A percentile compares a stretch with the other conserved stretches of the same genome.
These are phyloP conservation scores for Neltuma alba DNA, from an alignment of 306 rosid genomes.

Conservation along the genomic window DNA sequence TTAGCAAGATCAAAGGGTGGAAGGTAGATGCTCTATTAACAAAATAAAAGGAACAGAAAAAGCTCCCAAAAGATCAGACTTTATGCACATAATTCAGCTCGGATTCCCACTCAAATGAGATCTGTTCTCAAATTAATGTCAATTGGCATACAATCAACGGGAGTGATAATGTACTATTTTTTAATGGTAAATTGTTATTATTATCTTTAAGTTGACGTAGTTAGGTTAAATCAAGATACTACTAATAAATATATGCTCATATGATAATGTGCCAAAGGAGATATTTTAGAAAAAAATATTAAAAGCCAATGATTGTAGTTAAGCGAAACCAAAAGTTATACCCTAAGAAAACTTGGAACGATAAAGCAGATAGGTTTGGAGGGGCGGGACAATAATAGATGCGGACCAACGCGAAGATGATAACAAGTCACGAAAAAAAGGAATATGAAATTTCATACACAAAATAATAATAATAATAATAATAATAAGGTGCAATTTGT, in stretches of 20 bases:
- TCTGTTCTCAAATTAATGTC: neutral
- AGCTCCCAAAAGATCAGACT: neutral
- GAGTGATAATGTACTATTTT: neutral
- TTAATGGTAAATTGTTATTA: neutral
- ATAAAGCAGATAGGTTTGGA: neutral
- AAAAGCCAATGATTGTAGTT: neutral
- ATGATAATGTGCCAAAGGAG: neutral
- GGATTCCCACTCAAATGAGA: constrained; percentile 4
- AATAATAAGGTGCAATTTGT: neutral
- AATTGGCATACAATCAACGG: neutral
- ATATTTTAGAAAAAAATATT: neutral
- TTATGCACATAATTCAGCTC: neutral
- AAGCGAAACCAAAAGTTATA: neutral
- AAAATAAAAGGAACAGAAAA: neutral
- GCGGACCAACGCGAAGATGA: neutral
- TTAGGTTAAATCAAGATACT: neutral
- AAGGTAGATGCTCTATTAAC: neutral
- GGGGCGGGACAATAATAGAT: neutral
- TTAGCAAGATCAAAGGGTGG: neutral
- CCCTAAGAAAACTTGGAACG: neutral
- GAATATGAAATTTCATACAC: neutral
- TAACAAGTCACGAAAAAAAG: neutral
- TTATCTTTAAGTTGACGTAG: neutral
- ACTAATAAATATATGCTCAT: neutral
- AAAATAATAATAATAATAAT: neutral